Conservation (phyloP, 805 yeast species). For the Ogataea allantospora region DNA sequence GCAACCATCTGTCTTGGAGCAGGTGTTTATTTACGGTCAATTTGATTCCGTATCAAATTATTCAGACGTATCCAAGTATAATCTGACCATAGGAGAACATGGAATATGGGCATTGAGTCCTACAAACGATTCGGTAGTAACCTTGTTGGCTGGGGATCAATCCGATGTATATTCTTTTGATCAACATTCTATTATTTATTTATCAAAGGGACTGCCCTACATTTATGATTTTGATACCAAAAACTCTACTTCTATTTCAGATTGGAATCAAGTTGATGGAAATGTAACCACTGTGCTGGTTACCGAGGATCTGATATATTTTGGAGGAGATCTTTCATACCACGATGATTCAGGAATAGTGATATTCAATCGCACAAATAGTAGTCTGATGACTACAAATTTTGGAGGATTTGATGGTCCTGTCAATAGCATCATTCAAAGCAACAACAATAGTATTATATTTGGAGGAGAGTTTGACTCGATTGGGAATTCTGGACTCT, state of each 20-base stretch:
- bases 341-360: slow-evolving; percentile 55
- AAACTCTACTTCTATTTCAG: slow-evolving; percentile 5
- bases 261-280: slow-evolving; percentile 37
- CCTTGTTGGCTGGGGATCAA: slow-evolving; percentile 10
- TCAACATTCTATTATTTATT: slow-evolving; percentile 20
- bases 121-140: slow-evolving; percentile 16
- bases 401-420: slow-evolving; percentile 75
- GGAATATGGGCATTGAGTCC: slow-evolving; percentile 23
- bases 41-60: slow-evolving; percentile 30
- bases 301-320: slow-evolving; percentile 53
- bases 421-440: slow-evolving; percentile 60
- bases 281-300: slow-evolving; percentile 45
- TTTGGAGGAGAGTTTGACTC: slow-evolving; percentile 79
- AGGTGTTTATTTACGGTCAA: slow-evolving; percentile 27
- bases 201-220: slow-evolving; percentile 28
- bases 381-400: slow-evolving; percentile 47
- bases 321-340: slow-evolving; percentile 76
- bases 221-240: slow-evolving; percentile 15
- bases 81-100: slow-evolving; percentile 19
- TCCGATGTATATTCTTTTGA: slow-evolving; percentile 14
- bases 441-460: slow-evolving; percentile 50
- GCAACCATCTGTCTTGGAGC: slow-evolving; percentile 23
- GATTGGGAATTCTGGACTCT: slow-evolving; percentile 50
- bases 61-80: slow-evolving; percentile 20
- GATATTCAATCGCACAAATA: slow-evolving; percentile 52